Conservation (phyloP, 805 yeast species). For the Cyberlindnera samutprakarnensis region DNA sequence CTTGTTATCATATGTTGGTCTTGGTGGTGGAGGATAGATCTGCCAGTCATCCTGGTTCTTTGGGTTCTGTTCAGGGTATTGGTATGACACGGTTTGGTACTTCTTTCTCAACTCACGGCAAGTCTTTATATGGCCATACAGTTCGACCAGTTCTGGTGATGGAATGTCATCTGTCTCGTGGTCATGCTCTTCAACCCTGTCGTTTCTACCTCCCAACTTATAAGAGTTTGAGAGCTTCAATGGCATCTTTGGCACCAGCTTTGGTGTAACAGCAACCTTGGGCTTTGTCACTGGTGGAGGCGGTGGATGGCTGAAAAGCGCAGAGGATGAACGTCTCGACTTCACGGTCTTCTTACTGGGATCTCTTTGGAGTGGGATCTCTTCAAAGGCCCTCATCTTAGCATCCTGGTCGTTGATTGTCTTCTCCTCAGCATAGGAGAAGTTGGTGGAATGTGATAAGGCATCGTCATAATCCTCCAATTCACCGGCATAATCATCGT, state of each 20-base stretch:
- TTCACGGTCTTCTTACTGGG: slow-evolving; percentile 25
- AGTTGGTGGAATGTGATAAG: slow-evolving; percentile 39
- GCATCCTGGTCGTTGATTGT: slow-evolving; percentile 60
- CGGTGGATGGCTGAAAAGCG: slow-evolving; percentile 30
- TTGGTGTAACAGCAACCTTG: slow-evolving; percentile 17
- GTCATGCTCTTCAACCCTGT: slow-evolving; percentile 39
- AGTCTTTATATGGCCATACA: slow-evolving; percentile 51
- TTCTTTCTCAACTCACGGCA: slow-evolving; percentile 72
- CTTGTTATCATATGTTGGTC: slow-evolving; percentile 80
- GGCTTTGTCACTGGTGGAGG: slow-evolving; percentile 27
- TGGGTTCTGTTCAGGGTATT: slow-evolving; percentile 73
- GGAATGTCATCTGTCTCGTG: slow-evolving; percentile 51
- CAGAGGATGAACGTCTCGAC: slow-evolving; percentile 28
- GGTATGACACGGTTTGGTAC: slow-evolving; percentile 66
- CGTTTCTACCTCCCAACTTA: slow-evolving; percentile 39
- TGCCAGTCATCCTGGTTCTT: slow-evolving; percentile 69
- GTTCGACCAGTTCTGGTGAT: slow-evolving; percentile 57
- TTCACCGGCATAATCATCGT: background rate
- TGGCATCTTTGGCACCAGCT: slow-evolving; percentile 7
- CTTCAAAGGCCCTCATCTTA: slow-evolving; percentile 51
- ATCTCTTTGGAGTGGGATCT: slow-evolving; percentile 6
- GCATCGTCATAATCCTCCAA: slow-evolving; percentile 1
- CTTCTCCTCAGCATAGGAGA: slow-evolving; percentile 58
- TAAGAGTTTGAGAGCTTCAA: slow-evolving; percentile 19
- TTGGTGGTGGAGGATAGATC: slow-evolving; percentile 91